Conservation (phyloP, 2,329 filamentous ascomycete genomes). For the Alternaria gaisen region DNA sequence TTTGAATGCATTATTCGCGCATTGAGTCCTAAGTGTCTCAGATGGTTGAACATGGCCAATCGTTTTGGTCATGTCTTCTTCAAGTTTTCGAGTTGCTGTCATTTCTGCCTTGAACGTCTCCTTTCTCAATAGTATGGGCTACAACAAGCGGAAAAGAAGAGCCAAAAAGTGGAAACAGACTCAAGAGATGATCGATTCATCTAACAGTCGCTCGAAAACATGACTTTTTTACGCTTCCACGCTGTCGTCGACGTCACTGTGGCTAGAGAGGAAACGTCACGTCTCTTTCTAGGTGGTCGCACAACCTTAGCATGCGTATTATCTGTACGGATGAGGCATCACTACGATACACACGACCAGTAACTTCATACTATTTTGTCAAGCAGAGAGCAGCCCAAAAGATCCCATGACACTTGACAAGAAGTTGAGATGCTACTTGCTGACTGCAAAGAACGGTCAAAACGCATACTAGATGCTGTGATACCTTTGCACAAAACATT, state of each 20-base stretch:
- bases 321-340: no score
- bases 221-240: not conserved
- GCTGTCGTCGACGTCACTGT: no score
- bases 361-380: not conserved
- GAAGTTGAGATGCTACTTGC: not conserved
- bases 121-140: not conserved
- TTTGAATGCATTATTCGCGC: not conserved
- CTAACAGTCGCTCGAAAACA: not conserved
- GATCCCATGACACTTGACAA: not conserved
- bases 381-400: no score
- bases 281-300: no score
- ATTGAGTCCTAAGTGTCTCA: not conserved
- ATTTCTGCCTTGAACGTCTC: not conserved
- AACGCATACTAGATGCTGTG: not conserved
- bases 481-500: not conserved
- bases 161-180: not conserved
- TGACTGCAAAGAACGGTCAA: not conserved
- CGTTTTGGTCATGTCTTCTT: not conserved
- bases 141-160: not conserved
- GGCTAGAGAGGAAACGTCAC: no score
- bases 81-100: not conserved
- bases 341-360: no score
- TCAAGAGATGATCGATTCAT: not conserved
- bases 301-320: no score
- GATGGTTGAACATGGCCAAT: not conserved